phyloP scores from a whole-genome alignment of 345 rosid species.

The Dipteronia dyeriana region DNA sequence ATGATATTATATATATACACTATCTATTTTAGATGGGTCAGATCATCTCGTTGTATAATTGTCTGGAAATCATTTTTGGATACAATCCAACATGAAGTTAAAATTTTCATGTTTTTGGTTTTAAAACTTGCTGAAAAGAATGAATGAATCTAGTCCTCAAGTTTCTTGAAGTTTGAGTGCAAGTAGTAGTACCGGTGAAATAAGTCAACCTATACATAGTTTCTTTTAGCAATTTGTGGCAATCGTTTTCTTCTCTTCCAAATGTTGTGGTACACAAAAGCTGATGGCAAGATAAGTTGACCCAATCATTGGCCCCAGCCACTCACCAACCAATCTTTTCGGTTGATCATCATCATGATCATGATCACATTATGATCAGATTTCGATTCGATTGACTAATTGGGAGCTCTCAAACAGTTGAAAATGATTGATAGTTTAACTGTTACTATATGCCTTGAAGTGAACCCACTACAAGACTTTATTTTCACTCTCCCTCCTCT shows the following conservation, averaged over 20 bases:
- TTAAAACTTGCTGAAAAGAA: neutral
- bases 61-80: too few species aligned
- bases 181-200: neutral
- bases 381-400: neutral
- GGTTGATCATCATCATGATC: conserved; percentile 4
- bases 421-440: conserved; percentile 11
- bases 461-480: neutral
- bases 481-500: conserved; percentile 5
- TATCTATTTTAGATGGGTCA: too few species aligned
- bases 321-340: conserved; percentile 21
- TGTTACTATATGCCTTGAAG: conserved; percentile 6
- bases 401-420: conserved; percentile 4
- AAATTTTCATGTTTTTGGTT: too few species aligned
- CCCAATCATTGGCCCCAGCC: neutral
- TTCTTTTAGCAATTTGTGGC: conserved; percentile 6
- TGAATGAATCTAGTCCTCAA: neutral
- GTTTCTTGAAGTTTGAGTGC: neutral
- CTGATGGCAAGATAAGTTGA: conserved; percentile 19
- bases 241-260: neutral
- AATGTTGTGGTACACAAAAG: conserved; percentile 22
- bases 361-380: neutral
- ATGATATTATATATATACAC: too few species aligned
- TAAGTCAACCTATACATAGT: conserved; percentile 25
- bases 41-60: too few species aligned
- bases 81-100: too few species aligned